phyloP scores from a whole-genome alignment of 371 early-diverging fungal genomes.

The Blastocladiella emersonii region DNA sequence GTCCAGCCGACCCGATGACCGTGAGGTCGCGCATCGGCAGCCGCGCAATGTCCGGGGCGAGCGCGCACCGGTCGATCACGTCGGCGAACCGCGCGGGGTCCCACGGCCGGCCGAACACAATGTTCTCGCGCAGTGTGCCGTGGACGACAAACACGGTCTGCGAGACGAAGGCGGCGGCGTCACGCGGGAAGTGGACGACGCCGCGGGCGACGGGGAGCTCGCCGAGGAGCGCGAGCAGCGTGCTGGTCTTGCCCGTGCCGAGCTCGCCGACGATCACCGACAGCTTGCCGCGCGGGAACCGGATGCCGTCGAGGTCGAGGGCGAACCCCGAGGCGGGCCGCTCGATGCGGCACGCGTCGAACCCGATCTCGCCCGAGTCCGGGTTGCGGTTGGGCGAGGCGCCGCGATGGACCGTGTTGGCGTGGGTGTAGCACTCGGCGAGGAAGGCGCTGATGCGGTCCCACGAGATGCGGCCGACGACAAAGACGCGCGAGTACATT shows the following conservation, averaged over 20 bases:
- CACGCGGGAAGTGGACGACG: background rate
- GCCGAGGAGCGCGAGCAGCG: slow-evolving; percentile 51
- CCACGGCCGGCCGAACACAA: slow-evolving; percentile 56
- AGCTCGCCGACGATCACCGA: slow-evolving; percentile 46
- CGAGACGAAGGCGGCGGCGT: background rate
- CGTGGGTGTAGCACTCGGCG: slow-evolving; percentile 11
- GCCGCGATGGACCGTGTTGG: background rate
- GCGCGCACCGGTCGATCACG: slow-evolving; percentile 41
- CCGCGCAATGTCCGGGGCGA: slow-evolving; percentile 62
- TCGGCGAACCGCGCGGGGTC: slow-evolving; percentile 42
- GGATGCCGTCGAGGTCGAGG: background rate
- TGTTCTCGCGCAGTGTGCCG: slow-evolving; percentile 62
- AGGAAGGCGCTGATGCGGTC: slow-evolving; percentile 30
- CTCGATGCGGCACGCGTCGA: slow-evolving; percentile 14
- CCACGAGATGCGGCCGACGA: slow-evolving; percentile 24
- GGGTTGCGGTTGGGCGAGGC: background rate
- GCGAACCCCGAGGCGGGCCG: background rate
- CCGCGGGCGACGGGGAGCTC: slow-evolving; percentile 16
- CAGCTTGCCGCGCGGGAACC: slow-evolving; percentile 46
- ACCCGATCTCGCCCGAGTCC: background rate
- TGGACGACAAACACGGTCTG: slow-evolving; percentile 65
- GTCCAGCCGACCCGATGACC: slow-evolving; percentile 65
- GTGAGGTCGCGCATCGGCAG: slow-evolving; percentile 51
- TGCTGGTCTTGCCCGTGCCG: slow-evolving; percentile 47
- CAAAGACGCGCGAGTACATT: slow-evolving; percentile 20